phyloP scores from a whole-genome alignment of 2,329 filamentous ascomycete species.

The Diaporthe sp. region DNA sequence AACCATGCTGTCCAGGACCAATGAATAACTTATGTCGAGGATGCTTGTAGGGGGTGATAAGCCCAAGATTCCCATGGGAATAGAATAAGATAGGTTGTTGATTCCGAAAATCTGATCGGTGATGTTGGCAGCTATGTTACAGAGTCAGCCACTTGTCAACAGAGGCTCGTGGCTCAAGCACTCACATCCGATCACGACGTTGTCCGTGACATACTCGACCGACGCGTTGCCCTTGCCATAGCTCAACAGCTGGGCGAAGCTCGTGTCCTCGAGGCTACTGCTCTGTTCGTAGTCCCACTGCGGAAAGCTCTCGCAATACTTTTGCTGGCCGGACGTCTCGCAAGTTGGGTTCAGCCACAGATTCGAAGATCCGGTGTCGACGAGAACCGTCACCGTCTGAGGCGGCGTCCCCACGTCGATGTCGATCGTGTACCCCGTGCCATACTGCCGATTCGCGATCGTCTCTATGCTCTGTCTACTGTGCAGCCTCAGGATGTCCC shows the following conservation, averaged over 20 bases:
- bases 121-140: constrained; percentile 50
- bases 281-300: constrained; percentile 59
- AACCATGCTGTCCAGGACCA: constrained; percentile 64
- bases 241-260: constrained; percentile 50
- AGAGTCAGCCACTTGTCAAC: not conserved
- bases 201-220: constrained; percentile 61
- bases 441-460: constrained; percentile 10
- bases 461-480: not conserved
- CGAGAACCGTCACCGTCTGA: constrained; percentile 60
- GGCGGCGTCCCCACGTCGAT: constrained; percentile 61
- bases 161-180: not conserved
- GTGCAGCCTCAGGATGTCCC: not conserved
- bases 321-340: constrained; percentile 47
- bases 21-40: constrained; percentile 57
- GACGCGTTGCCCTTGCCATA: constrained; percentile 54
- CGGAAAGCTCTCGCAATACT: constrained; percentile 56
- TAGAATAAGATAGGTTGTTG: constrained; percentile 55
- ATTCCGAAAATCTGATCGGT: constrained; percentile 64
- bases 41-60: constrained; percentile 55
- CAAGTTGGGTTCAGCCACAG: constrained; percentile 68
- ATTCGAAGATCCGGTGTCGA: constrained; percentile 68
- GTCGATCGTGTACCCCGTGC: constrained; percentile 43
- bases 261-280: constrained; percentile 52
- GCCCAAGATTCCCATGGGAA: constrained; percentile 66
- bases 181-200: constrained; percentile 58